phyloP scores from a whole-genome alignment of 371 early-diverging fungal species.

The Rhizopus arrhizus region DNA sequence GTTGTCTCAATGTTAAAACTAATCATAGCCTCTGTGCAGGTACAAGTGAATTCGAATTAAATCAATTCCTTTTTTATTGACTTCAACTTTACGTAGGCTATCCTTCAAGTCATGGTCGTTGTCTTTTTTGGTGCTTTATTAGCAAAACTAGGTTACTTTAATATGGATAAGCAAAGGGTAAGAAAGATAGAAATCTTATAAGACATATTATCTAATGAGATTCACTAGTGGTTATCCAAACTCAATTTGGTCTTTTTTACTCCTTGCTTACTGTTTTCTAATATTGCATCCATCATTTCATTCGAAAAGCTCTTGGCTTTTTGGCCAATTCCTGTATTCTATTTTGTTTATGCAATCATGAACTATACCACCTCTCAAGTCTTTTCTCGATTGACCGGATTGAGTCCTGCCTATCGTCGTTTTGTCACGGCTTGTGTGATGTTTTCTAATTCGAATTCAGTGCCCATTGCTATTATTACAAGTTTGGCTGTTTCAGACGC shows the following conservation, averaged over 20 bases:
- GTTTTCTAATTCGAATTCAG: slow-evolving; percentile 74
- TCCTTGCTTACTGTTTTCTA: slow-evolving; percentile 68
- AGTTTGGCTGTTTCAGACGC: slow-evolving; percentile 72
- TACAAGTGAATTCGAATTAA: neutral
- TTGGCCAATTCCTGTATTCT: slow-evolving; percentile 76
- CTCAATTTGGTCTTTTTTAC: slow-evolving; percentile 70
- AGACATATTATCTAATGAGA: neutral
- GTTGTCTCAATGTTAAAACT: slow-evolving; percentile 18
- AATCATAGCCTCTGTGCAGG: slow-evolving; percentile 26
- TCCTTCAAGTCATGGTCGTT: slow-evolving; percentile 62
- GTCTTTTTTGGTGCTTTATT: slow-evolving; percentile 55
- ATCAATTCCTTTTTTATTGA: slow-evolving; percentile 3
- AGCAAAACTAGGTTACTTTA: slow-evolving; percentile 52
- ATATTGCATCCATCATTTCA: slow-evolving; percentile 64
- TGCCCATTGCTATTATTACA: slow-evolving; percentile 72
- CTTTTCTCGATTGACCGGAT: slow-evolving; percentile 52
- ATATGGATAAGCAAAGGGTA: slow-evolving; percentile 61
- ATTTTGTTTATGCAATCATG: slow-evolving; percentile 42
- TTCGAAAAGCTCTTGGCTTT: slow-evolving; percentile 61
- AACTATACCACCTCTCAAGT: slow-evolving; percentile 35
- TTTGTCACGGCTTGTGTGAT: slow-evolving; percentile 70
- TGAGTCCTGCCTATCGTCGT: slow-evolving; percentile 49
- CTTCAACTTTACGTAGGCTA: slow-evolving; percentile 40
- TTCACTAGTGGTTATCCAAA: slow-evolving; percentile 57
- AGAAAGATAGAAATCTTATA: neutral